A percentile compares a stretch with the other conserved stretches of the same genome.
Conservation (phyloP, 2,329 filamentous ascomycete genomes). For the Diaporthe australafricana region DNA sequence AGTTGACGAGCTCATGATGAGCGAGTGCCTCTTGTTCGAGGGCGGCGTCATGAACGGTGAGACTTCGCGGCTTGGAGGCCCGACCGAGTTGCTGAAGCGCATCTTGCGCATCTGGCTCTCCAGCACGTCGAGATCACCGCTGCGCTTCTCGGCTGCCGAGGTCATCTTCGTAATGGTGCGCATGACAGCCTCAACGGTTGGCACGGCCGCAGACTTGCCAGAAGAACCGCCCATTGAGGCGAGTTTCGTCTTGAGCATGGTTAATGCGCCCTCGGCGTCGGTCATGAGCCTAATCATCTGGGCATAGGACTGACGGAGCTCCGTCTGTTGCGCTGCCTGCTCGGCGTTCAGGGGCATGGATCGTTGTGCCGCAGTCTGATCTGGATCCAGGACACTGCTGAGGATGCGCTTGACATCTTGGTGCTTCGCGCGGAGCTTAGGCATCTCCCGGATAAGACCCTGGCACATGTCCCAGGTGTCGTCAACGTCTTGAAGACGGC, state of each 20-base stretch:
- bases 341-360: constrained; percentile 85
- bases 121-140: constrained; percentile 89
- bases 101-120: constrained; percentile 83
- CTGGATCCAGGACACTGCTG: constrained; percentile 74
- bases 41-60: constrained; percentile 56
- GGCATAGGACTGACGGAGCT: constrained; percentile 81
- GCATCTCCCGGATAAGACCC: constrained; percentile 76
- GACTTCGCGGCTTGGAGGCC: constrained; percentile 51
- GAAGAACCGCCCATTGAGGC: constrained; percentile 66
- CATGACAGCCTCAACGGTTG: constrained; percentile 91
- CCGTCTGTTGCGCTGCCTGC: constrained; percentile 84
- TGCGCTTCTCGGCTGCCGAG: constrained; percentile 89
- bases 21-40: constrained; percentile 48
- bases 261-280: constrained; percentile 83
- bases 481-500: constrained; percentile 75
- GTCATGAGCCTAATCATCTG: constrained; percentile 79
- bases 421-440: constrained; percentile 78
- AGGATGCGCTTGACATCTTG: constrained; percentile 84
- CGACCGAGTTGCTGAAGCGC: constrained; percentile 41
- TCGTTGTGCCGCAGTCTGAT: constrained; percentile 71
- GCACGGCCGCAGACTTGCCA: constrained; percentile 66
- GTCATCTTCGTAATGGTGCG: constrained; percentile 95
- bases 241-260: constrained; percentile 82
- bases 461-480: constrained; percentile 76
- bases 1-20: constrained; percentile 46